A percentile compares a stretch with the other conserved stretches of the same genome.
Evolutionary conservation across 1,284 basidiomycete genomes (phyloP).

Genomic region (Melampsora larici-populina): DNA sequence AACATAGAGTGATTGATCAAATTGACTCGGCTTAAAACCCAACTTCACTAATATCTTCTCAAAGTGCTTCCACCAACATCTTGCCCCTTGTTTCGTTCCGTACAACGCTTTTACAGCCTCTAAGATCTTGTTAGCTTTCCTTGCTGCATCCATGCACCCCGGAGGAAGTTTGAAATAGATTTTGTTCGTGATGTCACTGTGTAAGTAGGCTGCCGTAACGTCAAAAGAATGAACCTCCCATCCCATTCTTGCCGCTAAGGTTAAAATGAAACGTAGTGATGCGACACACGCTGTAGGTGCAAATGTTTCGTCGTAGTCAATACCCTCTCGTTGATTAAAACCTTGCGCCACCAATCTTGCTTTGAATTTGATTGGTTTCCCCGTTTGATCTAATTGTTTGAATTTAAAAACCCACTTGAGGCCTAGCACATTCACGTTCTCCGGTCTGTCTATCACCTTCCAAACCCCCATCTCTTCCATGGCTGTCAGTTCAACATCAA

Average conservation of each 20-base stretch:
- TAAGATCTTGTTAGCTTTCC: no score
- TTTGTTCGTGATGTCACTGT: no score
- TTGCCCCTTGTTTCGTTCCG: background rate
- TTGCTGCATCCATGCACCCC: no score
- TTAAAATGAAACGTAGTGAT: constrained; percentile 1
- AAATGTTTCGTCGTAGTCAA: constrained; percentile 12
- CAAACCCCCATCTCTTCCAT: constrained; percentile 10
- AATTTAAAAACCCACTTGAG: background rate
- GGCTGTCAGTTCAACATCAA: constrained; percentile 6
- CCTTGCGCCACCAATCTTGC: constrained; percentile 9
- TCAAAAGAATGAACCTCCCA: no score
- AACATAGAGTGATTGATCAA: background rate
- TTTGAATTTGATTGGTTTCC: constrained; percentile 6
- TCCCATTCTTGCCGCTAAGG: no score
- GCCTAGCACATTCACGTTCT: background rate
- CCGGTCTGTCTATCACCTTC: background rate
- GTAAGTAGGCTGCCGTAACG: no score
- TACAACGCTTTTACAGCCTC: background rate
- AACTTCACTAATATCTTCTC: background rate
- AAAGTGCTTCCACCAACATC: constrained; percentile 4
- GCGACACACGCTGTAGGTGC: constrained; percentile 18
- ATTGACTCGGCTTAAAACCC: background rate
- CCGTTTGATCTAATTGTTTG: background rate
- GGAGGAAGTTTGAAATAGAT: no score
- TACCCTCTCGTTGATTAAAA: background rate